Evolutionary conservation across 2,329 filamentous ascomycete species (phyloP).

Genomic region (Tolypocladium pustulatum): DNA sequence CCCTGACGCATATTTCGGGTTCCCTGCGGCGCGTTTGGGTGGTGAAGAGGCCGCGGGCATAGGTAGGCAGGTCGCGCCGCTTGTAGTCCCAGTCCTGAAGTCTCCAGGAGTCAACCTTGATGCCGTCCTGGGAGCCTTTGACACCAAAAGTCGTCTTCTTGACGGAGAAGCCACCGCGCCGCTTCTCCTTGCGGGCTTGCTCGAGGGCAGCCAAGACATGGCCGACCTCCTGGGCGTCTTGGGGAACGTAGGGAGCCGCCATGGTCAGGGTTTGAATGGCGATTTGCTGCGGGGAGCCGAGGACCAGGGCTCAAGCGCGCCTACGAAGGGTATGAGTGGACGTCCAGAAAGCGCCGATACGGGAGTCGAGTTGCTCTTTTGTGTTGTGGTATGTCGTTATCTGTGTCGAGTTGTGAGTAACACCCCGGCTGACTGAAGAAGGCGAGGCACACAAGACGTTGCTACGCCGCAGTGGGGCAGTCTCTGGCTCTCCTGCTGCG

Average conservation of each 20-base stretch:
- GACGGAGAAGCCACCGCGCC: constrained; percentile 55
- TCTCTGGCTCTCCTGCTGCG: neutral
- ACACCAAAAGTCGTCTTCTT: constrained; percentile 74
- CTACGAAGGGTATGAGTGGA: neutral
- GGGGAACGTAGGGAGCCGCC: constrained; percentile 49
- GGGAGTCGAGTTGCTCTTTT: neutral
- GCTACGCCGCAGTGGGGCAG: neutral
- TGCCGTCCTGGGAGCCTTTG: constrained; percentile 46
- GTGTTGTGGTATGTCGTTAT: neutral
- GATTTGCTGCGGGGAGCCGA: neutral
- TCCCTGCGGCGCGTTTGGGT: constrained; percentile 52
- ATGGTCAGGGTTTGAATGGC: constrained; percentile 9
- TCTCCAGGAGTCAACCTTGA: constrained; percentile 80
- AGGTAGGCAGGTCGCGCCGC: constrained; percentile 71
- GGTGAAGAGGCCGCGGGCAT: constrained; percentile 92
- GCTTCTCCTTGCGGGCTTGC: constrained; percentile 39
- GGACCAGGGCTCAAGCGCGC: neutral
- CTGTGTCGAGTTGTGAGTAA: neutral
- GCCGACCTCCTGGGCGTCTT: constrained; percentile 59
- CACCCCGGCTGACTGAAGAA: neutral
- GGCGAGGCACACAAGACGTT: neutral
- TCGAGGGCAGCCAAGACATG: constrained; percentile 57
- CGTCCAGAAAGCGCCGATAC: neutral
- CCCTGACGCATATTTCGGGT: constrained; percentile 72
- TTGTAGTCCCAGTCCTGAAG: constrained; percentile 97